Evolutionary conservation across 2,329 filamentous ascomycete species (phyloP), one percentile per base, ranked within the genome.

Genomic region (Metarhizium anisopliae): DNA sequence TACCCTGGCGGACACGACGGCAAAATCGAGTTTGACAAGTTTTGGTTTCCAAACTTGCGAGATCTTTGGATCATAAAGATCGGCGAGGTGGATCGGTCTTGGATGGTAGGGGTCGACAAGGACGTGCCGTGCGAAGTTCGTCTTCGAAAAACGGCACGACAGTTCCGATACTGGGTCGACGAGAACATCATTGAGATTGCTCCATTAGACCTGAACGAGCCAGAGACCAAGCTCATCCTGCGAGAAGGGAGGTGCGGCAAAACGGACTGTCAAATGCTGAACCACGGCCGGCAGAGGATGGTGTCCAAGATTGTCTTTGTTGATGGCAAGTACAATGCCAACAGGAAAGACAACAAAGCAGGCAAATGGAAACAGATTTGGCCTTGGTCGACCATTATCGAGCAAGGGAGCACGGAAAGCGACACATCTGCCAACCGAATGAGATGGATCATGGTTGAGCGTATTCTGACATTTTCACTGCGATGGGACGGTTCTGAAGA

Each of bases 61-160:
- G 69, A 72, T 18, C 56, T 72, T 20, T 73, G 70, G 70, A 69
- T 72, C 57, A 64, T 73, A 57, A 72, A 73, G 57, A 63, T 73
- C 55, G 70, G 70, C 25, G 68, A 71, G 51, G 66, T 73, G 13
- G 68, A 72, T 50, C 61, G 63, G 45, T 67, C 63, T 13, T 72
- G 70, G 70, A 67, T 67, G 62, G 61, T 72, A 30, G 63, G 62
- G 30, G 63, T 66, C n/a, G 67, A 72, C 52, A 61, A 55, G 36
- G 61, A 63, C 43, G 61, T 68, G 38, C 60, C 68, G 4, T 66
- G 63, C 47, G 62, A 69, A 49, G 58, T 58, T 29, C 67, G 67
- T 3, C 58, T 68, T 29, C 64, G 63, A 53, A 62, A 66, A 51
- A 65, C 69, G 50, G 70, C 70, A 5, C 67, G 68, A 18, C 68